A percentile compares a stretch with the other conserved stretches of the same genome.
Conservation (phyloP, 1,139 yeast species). For the Suhomyces kunorum region DNA sequence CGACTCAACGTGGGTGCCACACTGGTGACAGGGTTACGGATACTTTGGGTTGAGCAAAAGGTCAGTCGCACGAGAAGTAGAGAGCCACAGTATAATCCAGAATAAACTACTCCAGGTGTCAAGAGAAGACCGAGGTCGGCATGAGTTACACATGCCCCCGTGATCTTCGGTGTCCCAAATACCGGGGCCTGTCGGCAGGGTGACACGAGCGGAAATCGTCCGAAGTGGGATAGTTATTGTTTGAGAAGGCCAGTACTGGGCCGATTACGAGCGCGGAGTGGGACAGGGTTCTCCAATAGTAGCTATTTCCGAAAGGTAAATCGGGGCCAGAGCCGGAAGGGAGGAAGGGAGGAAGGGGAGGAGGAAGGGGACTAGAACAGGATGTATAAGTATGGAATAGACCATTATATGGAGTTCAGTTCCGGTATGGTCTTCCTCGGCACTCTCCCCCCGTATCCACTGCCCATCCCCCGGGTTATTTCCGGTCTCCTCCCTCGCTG, state of each 20-base stretch:
- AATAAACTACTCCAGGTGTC: no score
- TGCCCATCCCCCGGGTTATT: no score
- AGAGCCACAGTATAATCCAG: no score
- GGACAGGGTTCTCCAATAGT: conserved; percentile 4
- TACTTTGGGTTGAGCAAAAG: no score
- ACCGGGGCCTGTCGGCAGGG: neutral
- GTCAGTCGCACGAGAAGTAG: no score
- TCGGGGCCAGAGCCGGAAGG: neutral
- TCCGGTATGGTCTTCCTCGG: no score
- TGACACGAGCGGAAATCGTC: neutral
- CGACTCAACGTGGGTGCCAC: no score
- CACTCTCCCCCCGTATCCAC: no score
- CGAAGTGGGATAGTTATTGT: neutral
- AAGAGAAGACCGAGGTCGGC: no score
- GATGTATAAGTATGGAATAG: neutral
- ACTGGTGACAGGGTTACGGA: no score
- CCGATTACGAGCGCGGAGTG: neutral
- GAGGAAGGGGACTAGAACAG: neutral
- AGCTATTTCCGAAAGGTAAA: conserved; percentile 2
- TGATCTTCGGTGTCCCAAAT: neutral
- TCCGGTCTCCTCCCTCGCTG: neutral
- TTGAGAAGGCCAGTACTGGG: neutral
- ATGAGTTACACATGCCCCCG: no score
- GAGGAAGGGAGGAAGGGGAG: neutral
- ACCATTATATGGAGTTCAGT: no score